A percentile compares a stretch with the other conserved stretches of the same genome.
These are phyloP conservation scores for Brettanomyces sp. DNA, from an alignment of 805 yeast species.

Conservation along the genomic window DNA sequence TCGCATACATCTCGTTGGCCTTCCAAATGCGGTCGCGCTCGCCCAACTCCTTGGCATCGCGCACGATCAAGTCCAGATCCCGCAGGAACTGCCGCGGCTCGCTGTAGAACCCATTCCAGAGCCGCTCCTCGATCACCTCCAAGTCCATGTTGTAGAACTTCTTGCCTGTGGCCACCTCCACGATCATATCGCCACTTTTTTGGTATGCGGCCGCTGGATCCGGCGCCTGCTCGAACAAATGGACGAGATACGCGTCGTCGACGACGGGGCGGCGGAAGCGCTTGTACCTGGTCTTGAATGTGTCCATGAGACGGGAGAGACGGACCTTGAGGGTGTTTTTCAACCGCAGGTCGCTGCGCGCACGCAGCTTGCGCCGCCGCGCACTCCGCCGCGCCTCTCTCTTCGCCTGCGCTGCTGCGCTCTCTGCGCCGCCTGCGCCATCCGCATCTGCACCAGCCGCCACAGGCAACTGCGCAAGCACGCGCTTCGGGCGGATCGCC, in stretches of 20 bases:
- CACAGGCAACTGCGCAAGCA: constrained; percentile 18
- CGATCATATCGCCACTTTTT: constrained; percentile 62
- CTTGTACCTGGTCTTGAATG: constrained; percentile 78
- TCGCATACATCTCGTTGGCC: constrained; percentile 93
- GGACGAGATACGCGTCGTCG: constrained; percentile 65
- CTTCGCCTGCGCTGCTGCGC: too few relatives aligned
- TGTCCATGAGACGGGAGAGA: constrained; percentile 80
- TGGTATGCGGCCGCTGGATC: constrained; percentile 32
- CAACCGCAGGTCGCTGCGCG: constrained; percentile 59
- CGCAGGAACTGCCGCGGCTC: constrained; percentile 85
- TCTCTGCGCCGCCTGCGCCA: not conserved
- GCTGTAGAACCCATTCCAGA: constrained; percentile 94
- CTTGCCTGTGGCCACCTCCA: constrained; percentile 69
- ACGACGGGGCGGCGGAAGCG: constrained; percentile 85
- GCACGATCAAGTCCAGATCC: constrained; percentile 77
- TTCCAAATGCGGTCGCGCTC: constrained; percentile 75
- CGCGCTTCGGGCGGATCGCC: constrained; percentile 44
- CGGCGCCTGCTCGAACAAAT: constrained; percentile 60
- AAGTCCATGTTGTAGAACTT: constrained; percentile 81
- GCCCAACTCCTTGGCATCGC: constrained; percentile 62
- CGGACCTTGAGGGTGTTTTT: constrained; percentile 81
- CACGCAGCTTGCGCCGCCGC: constrained; percentile 35
- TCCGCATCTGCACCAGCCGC: not conserved
- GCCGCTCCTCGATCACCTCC: constrained; percentile 85
- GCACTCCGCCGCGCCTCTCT: not conserved